phyloP scores from a whole-genome alignment of 768 basidiomycete genomes.

The Rhodotorula graminis region DNA sequence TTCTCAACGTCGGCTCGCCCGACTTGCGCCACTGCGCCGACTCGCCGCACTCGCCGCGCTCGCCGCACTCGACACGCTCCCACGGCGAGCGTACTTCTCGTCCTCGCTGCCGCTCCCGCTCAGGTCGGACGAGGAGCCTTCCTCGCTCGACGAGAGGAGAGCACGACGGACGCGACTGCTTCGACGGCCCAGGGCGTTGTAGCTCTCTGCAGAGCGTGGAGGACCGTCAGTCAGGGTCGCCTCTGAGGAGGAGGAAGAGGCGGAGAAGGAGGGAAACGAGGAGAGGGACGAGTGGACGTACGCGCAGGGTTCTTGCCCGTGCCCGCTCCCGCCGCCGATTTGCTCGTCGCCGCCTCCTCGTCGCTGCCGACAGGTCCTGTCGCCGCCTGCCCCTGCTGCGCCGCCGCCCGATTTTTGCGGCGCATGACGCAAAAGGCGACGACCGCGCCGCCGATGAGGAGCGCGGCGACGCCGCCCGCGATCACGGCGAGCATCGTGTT shows the following conservation, averaged over 20 bases:
- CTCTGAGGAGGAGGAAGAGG: too few relatives aligned
- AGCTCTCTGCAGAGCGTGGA: not conserved
- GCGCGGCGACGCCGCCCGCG: not conserved
- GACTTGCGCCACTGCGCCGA: not conserved
- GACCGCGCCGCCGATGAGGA: not conserved
- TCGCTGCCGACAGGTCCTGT: not conserved
- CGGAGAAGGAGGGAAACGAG: too few relatives aligned
- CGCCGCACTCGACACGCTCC: not conserved
- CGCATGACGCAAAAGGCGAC: not conserved
- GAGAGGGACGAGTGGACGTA: not conserved
- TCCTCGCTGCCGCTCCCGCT: not conserved
- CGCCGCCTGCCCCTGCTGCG: not conserved
- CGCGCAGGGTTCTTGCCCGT: not conserved
- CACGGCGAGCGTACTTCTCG: not conserved
- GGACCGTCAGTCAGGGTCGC: too few relatives aligned
- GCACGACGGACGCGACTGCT: not conserved
- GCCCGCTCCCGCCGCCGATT: too few relatives aligned
- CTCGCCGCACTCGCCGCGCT: not conserved
- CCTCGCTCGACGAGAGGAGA: conserved; percentile 1
- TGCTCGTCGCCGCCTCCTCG: not conserved
- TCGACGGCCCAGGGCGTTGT: not conserved
- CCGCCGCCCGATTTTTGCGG: not conserved
- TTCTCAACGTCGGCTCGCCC: not conserved
- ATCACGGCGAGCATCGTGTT: not conserved
- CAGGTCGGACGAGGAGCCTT: not conserved